A percentile compares a stretch with the other conserved stretches of the same genome.
phyloP scores from a whole-genome alignment of 2,329 filamentous ascomycete genomes.

The Pleoardoris graminearum region DNA sequence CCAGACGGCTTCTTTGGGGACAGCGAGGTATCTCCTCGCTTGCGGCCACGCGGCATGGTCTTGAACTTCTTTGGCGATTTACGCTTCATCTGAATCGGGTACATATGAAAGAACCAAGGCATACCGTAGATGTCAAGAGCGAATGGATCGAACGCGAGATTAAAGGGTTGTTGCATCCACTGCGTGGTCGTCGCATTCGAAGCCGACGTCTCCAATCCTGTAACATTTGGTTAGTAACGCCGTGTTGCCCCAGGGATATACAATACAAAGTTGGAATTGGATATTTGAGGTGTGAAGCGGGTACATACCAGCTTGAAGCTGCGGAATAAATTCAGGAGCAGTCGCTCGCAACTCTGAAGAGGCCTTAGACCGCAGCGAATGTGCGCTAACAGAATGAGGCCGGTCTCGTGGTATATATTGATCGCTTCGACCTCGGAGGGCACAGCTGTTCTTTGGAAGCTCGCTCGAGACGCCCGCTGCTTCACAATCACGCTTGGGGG shows the following conservation, averaged over 20 bases:
- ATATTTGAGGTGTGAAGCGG: neutral
- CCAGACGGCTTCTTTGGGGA: constrained; percentile 1
- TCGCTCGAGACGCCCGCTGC: neutral
- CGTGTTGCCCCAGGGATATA: neutral
- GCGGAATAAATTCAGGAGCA: constrained; percentile 36
- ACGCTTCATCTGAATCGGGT: constrained; percentile 27
- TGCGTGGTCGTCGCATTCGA: neutral
- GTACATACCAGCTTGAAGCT: neutral
- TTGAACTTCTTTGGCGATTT: constrained; percentile 19
- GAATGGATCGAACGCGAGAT: constrained; percentile 21
- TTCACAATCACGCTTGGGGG: neutral
- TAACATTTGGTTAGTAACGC: neutral
- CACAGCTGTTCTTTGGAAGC: neutral
- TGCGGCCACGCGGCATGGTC: constrained; percentile 10
- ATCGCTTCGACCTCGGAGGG: constrained; percentile 15
- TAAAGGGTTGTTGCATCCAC: neutral
- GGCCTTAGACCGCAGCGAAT: constrained; percentile 21
- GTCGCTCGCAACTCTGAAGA: constrained; percentile 36
- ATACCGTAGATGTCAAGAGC: constrained; percentile 30
- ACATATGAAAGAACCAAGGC: constrained; percentile 38
- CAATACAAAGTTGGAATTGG: neutral
- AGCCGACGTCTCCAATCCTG: neutral
- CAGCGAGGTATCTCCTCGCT: constrained; percentile 2
- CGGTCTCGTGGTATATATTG: constrained; percentile 9
- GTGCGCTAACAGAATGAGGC: constrained; percentile 13